These are phyloP conservation scores for Dipodascus geniculatus DNA, from an alignment of 805 yeast species.

Conservation along the genomic window DNA sequence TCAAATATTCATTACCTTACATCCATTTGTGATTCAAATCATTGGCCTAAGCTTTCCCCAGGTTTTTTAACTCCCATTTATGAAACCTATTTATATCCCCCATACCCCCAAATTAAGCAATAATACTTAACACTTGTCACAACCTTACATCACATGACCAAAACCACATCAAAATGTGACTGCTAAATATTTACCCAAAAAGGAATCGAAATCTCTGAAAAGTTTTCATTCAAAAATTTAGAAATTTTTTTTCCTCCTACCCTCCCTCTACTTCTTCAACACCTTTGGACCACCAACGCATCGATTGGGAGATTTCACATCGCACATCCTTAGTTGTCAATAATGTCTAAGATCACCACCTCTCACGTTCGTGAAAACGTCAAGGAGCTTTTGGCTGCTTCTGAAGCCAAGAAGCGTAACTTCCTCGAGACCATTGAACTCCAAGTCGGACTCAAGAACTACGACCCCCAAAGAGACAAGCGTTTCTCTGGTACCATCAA, in stretches of 20 bases:
- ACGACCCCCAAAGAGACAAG: conserved; percentile 99
- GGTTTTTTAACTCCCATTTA: too few relatives aligned
- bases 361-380: conserved; percentile 96
- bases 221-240: neutral
- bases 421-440: conserved; percentile 99
- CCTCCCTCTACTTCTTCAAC: conserved; percentile 5
- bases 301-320: conserved; percentile 15
- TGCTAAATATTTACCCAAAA: neutral
- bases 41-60: too few relatives aligned
- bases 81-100: too few relatives aligned
- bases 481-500: conserved; percentile 99
- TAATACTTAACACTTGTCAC: neutral
- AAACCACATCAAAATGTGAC: neutral
- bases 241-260: neutral
- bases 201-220: neutral
- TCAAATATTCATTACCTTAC: too few relatives aligned
- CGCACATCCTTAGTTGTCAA: conserved; percentile 1
- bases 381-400: conserved; percentile 77
- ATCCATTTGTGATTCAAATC: too few relatives aligned
- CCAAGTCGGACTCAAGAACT: conserved; percentile 99
- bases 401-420: conserved; percentile 98
- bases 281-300: conserved; percentile 15
- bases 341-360: conserved; percentile 60
- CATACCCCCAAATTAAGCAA: too few relatives aligned
- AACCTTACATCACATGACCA: neutral